phyloP scores from a whole-genome alignment of 106 monocot species.

The Dendrobium nobile region DNA sequence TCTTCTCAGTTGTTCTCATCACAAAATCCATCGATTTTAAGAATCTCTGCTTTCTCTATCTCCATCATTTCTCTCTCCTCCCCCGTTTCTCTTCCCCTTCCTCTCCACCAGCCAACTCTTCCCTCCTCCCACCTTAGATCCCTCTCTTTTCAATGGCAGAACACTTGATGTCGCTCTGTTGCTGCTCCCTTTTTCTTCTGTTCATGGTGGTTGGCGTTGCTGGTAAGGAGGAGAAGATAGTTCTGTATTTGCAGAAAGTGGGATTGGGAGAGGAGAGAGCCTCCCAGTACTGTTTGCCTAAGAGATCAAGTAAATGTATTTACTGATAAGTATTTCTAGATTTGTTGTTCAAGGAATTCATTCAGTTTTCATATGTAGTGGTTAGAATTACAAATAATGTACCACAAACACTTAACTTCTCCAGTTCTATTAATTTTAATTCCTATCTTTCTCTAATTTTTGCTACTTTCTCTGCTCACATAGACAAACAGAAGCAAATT shows the following conservation, averaged over 20 bases:
- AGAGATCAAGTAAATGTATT: slow-evolving; percentile 17
- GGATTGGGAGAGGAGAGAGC: neutral
- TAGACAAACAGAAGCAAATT: neutral
- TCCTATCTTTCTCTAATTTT: neutral
- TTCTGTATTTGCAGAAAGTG: slow-evolving; percentile 3
- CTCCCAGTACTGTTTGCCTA: slow-evolving; percentile 3
- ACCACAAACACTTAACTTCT: too few relatives aligned
- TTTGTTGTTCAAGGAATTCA: neutral
- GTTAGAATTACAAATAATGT: too few relatives aligned
- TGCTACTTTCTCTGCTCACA: neutral
- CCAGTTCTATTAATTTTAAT: neutral
- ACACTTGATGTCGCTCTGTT: slow-evolving; percentile 3
- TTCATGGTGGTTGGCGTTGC: neutral
- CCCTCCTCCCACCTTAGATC: slow-evolving; percentile 1
- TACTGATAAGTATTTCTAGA: too few relatives aligned
- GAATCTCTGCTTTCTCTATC: slow-evolving; percentile 11
- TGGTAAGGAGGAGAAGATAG: neutral
- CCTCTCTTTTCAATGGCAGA: slow-evolving; percentile 2
- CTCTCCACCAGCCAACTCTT: neutral
- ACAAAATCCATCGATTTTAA: slow-evolving; percentile 14
- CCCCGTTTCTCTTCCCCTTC: neutral
- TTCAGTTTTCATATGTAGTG: too few relatives aligned
- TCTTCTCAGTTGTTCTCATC: slow-evolving; percentile 20
- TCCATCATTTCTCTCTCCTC: slow-evolving; percentile 12
- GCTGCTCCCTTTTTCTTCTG: neutral